These are phyloP conservation scores for Orbilia quercus DNA, from an alignment of 2,329 filamentous ascomycete species.

Conservation along the genomic window DNA sequence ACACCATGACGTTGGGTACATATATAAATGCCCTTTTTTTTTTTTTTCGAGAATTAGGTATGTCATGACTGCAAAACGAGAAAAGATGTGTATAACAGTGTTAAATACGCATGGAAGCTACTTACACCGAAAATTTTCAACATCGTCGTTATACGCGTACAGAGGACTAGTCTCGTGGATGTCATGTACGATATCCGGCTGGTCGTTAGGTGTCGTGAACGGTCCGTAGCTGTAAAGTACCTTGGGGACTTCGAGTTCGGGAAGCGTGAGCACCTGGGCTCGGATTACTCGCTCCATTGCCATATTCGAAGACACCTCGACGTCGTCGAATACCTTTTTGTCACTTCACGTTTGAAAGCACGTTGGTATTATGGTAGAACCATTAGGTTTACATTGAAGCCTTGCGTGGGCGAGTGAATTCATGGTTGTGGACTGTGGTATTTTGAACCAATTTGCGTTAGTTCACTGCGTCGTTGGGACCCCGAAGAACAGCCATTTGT, in stretches of 20 bases:
- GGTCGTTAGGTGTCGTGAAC: conserved; percentile 9
- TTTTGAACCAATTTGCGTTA: conserved; percentile 49
- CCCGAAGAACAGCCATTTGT: not conserved
- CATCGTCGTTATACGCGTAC: not conserved
- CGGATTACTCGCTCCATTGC: conserved; percentile 7
- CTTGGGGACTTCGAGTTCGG: not conserved
- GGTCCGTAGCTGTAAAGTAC: conserved; percentile 28
- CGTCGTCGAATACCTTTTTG: no score
- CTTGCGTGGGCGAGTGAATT: not conserved
- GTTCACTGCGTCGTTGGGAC: no score
- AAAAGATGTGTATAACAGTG: no score
- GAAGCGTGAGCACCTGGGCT: conserved; percentile 21
- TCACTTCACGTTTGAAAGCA: not conserved
- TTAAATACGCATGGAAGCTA: no score
- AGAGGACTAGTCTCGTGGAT: conserved; percentile 28
- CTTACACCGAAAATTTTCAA: conserved; percentile 20
- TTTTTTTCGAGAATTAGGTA: no score
- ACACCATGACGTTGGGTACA: no score
- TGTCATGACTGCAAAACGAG: no score
- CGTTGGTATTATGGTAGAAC: no score
- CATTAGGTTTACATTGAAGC: no score
- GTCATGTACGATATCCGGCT: conserved; percentile 1
- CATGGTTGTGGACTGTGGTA: conserved; percentile 14
- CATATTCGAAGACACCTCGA: no score
- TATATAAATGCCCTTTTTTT: no score